phyloP scores from a whole-genome alignment of 768 basidiomycete species.

The Boletus fagicola region DNA sequence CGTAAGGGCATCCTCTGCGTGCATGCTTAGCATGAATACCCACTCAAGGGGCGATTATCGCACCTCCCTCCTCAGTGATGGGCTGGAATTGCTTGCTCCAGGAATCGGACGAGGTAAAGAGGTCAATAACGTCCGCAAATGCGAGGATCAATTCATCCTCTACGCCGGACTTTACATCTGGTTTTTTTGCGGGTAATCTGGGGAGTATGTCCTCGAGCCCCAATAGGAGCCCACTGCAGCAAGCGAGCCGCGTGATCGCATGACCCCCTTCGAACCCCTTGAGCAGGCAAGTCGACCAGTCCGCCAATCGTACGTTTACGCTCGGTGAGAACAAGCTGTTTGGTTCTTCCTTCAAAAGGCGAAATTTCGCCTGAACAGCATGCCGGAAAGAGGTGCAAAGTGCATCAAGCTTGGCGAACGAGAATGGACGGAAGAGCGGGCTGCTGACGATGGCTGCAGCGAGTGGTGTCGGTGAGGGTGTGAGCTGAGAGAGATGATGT shows the following conservation, averaged over 20 bases:
- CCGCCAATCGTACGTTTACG: constrained; percentile 39
- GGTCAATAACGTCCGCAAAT: constrained; percentile 72
- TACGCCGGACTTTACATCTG: constrained; percentile 40
- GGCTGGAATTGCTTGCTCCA: constrained; percentile 74
- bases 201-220: constrained; percentile 56
- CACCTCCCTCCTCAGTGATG: constrained; percentile 43
- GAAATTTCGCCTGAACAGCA: constrained; percentile 32
- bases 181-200: constrained; percentile 28
- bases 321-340: constrained; percentile 33
- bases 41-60: constrained; percentile 13
- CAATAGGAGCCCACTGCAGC: constrained; percentile 60
- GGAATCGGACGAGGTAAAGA: constrained; percentile 41
- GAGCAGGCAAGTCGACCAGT: constrained; percentile 53
- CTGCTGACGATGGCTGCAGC: constrained; percentile 34
- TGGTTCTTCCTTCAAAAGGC: constrained; percentile 29
- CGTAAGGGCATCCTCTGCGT: constrained; percentile 43
- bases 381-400: constrained; percentile 31
- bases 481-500: constrained; percentile 29
- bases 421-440: constrained; percentile 31
- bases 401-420: constrained; percentile 27
- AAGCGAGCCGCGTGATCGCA: constrained; percentile 58
- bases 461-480: constrained; percentile 33
- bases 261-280: constrained; percentile 67
- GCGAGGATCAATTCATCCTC: constrained; percentile 69
- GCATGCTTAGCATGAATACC: constrained; percentile 8